A percentile compares a stretch with the other conserved stretches of the same genome.
Evolutionary conservation across 345 rosid species (phyloP).

Genomic region (Rhizophora mangle): DNA sequence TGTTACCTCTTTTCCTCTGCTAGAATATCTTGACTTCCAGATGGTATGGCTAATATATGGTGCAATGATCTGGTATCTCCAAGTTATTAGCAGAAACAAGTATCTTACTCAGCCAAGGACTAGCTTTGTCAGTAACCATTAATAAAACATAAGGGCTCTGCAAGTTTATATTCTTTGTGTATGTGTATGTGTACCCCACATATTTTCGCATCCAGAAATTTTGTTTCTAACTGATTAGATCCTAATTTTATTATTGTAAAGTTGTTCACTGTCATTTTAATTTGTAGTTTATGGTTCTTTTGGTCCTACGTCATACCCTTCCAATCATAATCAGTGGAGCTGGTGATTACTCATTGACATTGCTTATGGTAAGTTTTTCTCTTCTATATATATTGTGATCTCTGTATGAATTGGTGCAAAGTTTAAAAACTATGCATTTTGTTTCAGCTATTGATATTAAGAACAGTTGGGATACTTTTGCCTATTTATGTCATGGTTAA

Average conservation of each 20-base stretch:
- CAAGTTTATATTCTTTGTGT: neutral
- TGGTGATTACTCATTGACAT: constrained; percentile 51
- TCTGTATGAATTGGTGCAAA: neutral
- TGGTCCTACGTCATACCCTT: constrained; percentile 67
- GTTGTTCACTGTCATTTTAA: neutral
- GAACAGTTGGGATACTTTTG: constrained; percentile 62
- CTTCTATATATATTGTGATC: neutral
- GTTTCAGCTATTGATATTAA: constrained; percentile 51
- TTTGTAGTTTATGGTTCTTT: constrained; percentile 64
- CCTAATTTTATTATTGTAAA: neutral
- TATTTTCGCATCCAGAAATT: neutral
- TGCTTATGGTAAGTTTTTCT: constrained; percentile 46
- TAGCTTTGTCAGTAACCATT: too few relatives aligned
- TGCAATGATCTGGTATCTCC: too few relatives aligned
- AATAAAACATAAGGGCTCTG: neutral
- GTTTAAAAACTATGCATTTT: neutral
- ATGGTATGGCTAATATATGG: too few relatives aligned
- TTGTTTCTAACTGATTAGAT: neutral
- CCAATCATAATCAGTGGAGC: constrained; percentile 53
- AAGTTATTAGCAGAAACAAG: too few relatives aligned
- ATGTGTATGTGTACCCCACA: neutral
- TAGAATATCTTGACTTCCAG: too few relatives aligned
- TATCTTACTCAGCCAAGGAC: too few relatives aligned
- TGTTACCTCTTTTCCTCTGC: too few relatives aligned
- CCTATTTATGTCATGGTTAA: constrained; percentile 54